A percentile compares a stretch with the other conserved stretches of the same genome.
phyloP scores from a whole-genome alignment of 257 asterid genomes.

The Forsythia suspensa region DNA sequence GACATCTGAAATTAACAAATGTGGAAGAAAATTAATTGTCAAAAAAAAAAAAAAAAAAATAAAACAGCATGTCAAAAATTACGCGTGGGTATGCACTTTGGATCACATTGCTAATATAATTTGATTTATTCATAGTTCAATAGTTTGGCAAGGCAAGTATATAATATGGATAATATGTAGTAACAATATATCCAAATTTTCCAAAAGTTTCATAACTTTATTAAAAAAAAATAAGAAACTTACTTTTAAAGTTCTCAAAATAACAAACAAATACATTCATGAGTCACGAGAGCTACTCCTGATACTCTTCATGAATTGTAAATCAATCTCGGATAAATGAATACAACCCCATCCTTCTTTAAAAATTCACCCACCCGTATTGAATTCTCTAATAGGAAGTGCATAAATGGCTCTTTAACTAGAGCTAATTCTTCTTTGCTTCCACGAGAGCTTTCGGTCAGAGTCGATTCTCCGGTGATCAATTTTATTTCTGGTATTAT shows the following conservation, averaged over 20 bases:
- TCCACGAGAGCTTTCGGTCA: not conserved
- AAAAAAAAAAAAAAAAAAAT: too few relatives aligned
- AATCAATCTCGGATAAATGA: not conserved
- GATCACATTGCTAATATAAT: too few relatives aligned
- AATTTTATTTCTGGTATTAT: constrained; percentile 21
- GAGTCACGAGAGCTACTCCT: not conserved
- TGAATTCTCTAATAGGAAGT: constrained; percentile 1
- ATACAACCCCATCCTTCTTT: not conserved
- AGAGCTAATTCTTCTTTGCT: not conserved
- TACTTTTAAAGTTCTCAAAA: too few relatives aligned
- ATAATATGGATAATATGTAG: too few relatives aligned
- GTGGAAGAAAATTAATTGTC: too few relatives aligned
- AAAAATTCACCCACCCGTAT: not conserved
- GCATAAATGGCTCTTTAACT: constrained; percentile 13
- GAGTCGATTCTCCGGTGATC: not conserved
- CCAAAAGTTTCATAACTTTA: too few relatives aligned
- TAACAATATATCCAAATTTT: too few relatives aligned
- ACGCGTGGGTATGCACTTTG: not conserved
- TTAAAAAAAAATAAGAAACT: too few relatives aligned
- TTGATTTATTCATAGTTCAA: too few relatives aligned
- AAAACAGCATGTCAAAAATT: too few relatives aligned
- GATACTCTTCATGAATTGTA: not conserved
- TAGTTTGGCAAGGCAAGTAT: too few relatives aligned
- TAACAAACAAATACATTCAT: not conserved
- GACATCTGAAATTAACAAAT: too few relatives aligned